A percentile compares a stretch with the other conserved stretches of the same genome.
Conservation (phyloP, 805 yeast species). For the Lipomyces spencermartinsiae region DNA sequence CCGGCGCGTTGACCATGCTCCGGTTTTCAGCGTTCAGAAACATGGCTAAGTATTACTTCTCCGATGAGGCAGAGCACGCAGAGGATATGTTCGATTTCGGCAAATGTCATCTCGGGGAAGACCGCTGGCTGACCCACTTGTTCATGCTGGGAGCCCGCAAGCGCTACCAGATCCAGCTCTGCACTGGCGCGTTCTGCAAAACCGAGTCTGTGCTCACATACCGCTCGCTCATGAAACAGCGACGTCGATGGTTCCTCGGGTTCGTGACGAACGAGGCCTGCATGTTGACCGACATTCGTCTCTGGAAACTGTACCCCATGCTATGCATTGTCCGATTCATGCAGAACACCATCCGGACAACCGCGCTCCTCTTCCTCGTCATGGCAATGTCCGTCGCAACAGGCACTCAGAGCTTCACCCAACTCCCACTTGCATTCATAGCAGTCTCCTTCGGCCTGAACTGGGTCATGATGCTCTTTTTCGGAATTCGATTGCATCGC, state of each 20-base stretch:
- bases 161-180: slow-evolving; percentile 35
- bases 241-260: slow-evolving; percentile 37
- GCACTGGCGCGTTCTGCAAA: slow-evolving; percentile 36
- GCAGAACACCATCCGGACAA: slow-evolving; percentile 37
- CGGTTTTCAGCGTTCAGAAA: slow-evolving; percentile 32
- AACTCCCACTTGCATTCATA: slow-evolving; percentile 25
- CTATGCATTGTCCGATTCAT: slow-evolving; percentile 33
- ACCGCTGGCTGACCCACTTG: slow-evolving; percentile 35
- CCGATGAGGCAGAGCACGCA: slow-evolving; percentile 33
- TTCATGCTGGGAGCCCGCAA: slow-evolving; percentile 36
- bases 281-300: slow-evolving; percentile 35
- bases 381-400: slow-evolving; percentile 21
- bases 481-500: slow-evolving; percentile 28
- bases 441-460: slow-evolving; percentile 27
- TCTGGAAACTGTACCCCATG: slow-evolving; percentile 36
- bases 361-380: slow-evolving; percentile 27
- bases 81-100: slow-evolving; percentile 36
- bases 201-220: slow-evolving; percentile 33
- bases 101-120: slow-evolving; percentile 35
- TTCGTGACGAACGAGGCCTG: slow-evolving; percentile 35
- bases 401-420: slow-evolving; percentile 6
- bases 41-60: slow-evolving; percentile 33
- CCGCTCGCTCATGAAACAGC: slow-evolving; percentile 31
- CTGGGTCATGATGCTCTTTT: slow-evolving; percentile 31
- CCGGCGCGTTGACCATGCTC: slow-evolving; percentile 37